Conservation (phyloP, 202 grass and related monocot genomes). For the Saccharum hybrid region DNA sequence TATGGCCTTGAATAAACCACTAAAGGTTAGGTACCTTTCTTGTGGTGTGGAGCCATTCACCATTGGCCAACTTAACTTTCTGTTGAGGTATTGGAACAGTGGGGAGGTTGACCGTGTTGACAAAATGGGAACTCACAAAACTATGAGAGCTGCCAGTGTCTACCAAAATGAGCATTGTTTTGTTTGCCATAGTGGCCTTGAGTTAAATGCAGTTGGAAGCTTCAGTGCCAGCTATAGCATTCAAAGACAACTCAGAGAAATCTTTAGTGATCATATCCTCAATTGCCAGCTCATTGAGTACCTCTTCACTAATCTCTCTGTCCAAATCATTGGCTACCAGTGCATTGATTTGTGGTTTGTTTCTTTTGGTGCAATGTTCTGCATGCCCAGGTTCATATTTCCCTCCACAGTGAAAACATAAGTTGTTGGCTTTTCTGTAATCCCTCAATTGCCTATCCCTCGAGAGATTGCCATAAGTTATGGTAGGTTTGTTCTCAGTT, state of each 20-base stretch:
- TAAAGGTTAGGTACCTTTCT: no score
- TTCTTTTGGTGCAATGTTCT: neutral
- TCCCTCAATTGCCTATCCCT: neutral
- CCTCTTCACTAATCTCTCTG: neutral
- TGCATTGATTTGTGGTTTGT: neutral
- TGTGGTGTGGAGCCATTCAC: no score
- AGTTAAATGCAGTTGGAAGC: neutral
- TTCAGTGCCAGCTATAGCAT: neutral
- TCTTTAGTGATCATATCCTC: neutral
- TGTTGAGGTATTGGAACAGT: no score
- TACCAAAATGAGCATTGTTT: neutral
- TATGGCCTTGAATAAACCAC: no score
- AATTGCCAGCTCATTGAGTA: rapidly evolving
- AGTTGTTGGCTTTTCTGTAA: neutral
- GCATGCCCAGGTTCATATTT: neutral
- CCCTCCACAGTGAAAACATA: neutral
- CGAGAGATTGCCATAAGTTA: neutral
- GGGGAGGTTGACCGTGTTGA: no score
- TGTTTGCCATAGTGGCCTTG: neutral
- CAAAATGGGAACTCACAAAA: neutral
- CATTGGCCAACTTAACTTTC: no score
- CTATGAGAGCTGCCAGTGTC: neutral
- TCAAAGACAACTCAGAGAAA: neutral
- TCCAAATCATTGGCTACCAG: neutral
- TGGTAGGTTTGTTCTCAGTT: no score